phyloP scores from a whole-genome alignment of 257 asterid genomes.

The Pogostemon cablin region DNA sequence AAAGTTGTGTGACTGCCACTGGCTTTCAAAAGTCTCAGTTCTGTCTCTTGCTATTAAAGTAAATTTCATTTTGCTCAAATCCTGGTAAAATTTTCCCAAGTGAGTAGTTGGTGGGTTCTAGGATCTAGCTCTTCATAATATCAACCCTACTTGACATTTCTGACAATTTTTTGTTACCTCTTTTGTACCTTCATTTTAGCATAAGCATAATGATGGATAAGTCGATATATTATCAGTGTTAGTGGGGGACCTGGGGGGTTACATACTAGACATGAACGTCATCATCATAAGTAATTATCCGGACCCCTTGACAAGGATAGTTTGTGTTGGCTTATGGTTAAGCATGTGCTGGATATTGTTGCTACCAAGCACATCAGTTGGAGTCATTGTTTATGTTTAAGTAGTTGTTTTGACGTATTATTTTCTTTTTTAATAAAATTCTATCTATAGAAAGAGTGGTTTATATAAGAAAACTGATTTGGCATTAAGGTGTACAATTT shows the following conservation, averaged over 20 bases:
- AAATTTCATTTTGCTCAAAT: not conserved
- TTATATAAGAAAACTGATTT: slow-evolving; percentile 6
- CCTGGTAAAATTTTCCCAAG: not conserved
- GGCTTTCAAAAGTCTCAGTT: slow-evolving; percentile 1
- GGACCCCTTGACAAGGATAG: slow-evolving; percentile 6
- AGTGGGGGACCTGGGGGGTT: not conserved
- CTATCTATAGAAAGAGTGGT: slow-evolving; percentile 1
- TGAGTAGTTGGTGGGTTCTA: slow-evolving; percentile 19
- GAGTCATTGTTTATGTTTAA: not conserved
- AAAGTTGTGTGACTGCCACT: not conserved
- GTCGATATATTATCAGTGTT: not conserved
- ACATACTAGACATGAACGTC: not conserved
- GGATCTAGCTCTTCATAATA: slow-evolving; percentile 1
- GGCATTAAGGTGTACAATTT: not conserved
- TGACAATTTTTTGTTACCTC: not conserved
- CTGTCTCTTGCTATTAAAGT: slow-evolving; percentile 4
- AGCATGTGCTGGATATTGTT: not conserved
- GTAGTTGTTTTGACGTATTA: not conserved
- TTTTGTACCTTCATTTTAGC: slow-evolving; percentile 8
- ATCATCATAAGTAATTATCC: not conserved
- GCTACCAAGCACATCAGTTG: not conserved
- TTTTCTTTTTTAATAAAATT: not conserved
- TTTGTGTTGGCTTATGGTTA: not conserved
- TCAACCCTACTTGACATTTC: not conserved
- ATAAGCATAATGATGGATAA: not conserved